A percentile compares a stretch with the other conserved stretches of the same genome.
phyloP scores from a whole-genome alignment of 257 asterid genomes.

The Rehmannia glutinosa region DNA sequence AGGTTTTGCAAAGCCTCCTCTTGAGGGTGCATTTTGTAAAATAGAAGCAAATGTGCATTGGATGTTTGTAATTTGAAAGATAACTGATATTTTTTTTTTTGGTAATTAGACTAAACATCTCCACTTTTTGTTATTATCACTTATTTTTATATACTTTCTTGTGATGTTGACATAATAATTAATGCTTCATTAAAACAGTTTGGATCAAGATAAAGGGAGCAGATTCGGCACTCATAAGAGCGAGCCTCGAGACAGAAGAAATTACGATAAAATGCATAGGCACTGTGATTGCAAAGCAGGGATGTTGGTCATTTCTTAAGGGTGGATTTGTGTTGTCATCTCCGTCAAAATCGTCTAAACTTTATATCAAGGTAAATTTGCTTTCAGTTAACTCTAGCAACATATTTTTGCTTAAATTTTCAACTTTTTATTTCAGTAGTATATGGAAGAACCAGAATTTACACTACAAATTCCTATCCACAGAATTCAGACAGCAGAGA shows the following conservation, averaged over 20 bases:
- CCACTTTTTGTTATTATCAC: too few species aligned
- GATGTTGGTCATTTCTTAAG: conserved; percentile 80
- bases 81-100: too few species aligned
- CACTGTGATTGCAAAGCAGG: conserved; percentile 50
- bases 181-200: conserved; percentile 24
- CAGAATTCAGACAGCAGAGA: conserved; percentile 23
- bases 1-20: too few species aligned
- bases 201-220: conserved; percentile 51
- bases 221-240: conserved; percentile 38
- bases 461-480: not conserved
- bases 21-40: too few species aligned
- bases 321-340: conserved; percentile 61
- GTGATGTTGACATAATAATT: not conserved
- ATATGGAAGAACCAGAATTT: too few species aligned
- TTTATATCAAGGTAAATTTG: conserved; percentile 41
- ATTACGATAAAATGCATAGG: conserved; percentile 44
- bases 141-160: not conserved
- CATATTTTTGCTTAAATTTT: not conserved
- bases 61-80: too few species aligned
- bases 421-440: too few species aligned
- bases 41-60: too few species aligned
- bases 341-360: conserved; percentile 38
- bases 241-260: conserved; percentile 38
- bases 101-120: too few species aligned
- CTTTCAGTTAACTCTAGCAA: not conserved